Base-by-base conservation (phyloP, 1,284 basidiomycete genomes). In the Leccinum subspadiceum region DNA sequence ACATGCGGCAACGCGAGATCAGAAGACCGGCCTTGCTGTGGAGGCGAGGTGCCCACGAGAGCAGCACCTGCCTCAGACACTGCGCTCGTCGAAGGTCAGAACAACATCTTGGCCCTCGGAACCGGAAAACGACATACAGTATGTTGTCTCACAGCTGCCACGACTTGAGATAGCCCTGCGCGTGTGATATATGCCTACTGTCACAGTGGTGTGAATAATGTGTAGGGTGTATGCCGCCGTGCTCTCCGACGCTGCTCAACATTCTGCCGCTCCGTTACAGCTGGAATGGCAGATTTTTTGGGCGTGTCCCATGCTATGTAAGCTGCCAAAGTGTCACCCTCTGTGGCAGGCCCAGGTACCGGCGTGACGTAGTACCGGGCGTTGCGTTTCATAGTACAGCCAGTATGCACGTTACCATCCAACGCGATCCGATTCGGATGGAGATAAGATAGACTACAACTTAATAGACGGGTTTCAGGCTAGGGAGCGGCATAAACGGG, bases 81-180 rank as follows among this genome's bases (percentile, higher is more conserved):
- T 60, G 60, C 50, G 50, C 60, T 54, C 37, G 37, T 50, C 54
- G 48, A 60, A 66, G 61, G 68, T 67, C 59, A 59, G 60, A 31
- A 48, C 46, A 4, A 8, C 20, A 8, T 26, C 59, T 53, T 46
- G 55, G 17, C 52, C 67, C 67, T 72, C 72, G 70, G 72, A 65
- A 60, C 69, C 67, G 70, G 60, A 60, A 31, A 54, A 59, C 57
- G 58, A 12, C 46, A 22, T 48, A 48, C 20, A 48, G 20, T 48
- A 48, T 20, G 15, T 41, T 17, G 49, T 41, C 24, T 57, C 56
- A 53, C 51, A 63, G n/a, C 15, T 17, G 26, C 57, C 56, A 60
- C 41, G 46, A 58, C 53, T 58, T 53, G 41, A 37, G 17, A 56
- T 52, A 50, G 33, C 52, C 52, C 29, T 44, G 41, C 57, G 56